Evolutionary conservation across 2,329 filamentous ascomycete genomes (phyloP), one percentile per base, ranked within the genome.

Genomic region (Ceratocystis lukuohia): DNA sequence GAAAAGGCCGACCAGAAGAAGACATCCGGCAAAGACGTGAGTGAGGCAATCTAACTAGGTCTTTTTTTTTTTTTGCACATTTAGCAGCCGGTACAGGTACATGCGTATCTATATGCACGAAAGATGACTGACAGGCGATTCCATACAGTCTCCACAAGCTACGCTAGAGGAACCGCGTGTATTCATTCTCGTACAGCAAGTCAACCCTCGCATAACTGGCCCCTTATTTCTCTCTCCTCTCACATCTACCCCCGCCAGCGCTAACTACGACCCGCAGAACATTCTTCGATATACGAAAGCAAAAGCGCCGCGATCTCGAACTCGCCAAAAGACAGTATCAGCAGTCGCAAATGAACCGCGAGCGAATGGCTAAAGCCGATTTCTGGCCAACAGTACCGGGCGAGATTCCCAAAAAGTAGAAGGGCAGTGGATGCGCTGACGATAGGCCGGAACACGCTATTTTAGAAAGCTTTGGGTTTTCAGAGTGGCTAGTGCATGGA

Each of bases 371-470:
- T 69, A 88, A 91, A 72, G 89, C 91, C 1, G 83, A 81, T 30
- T 84, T 88, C 68, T 97, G 97, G 72, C 94, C 94, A 1, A 88
- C 89, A 53, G 91, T 94, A 0, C 93, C 93, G 1, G 88, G 84
- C 64, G 62, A 62, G 6, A n/a, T 62, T 15, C 65, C 68, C 72
- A 70, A 68, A 73, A 64, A 70, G 53, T 63, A 56, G 4, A 17
- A n/a, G 10, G 12, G 37, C 53, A 33, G n/a, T 2, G n/a, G 46
- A n/a, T 50, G 22, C n/a, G 46, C 46, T 33, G 25, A 25, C 12
- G 1, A 25, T 33, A 5, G 30, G 22, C 25, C 3, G 17, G 53
- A 15, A 22, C n/a, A 0, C 22, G 20, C 45, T 17, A 50, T 50
- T 50, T 22, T 7, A n/a, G n/a, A 28, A 56, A 15, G 22, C 20